Conservation (phyloP, 352 stramenopile species). For the Phytophthora citrophthora region DNA sequence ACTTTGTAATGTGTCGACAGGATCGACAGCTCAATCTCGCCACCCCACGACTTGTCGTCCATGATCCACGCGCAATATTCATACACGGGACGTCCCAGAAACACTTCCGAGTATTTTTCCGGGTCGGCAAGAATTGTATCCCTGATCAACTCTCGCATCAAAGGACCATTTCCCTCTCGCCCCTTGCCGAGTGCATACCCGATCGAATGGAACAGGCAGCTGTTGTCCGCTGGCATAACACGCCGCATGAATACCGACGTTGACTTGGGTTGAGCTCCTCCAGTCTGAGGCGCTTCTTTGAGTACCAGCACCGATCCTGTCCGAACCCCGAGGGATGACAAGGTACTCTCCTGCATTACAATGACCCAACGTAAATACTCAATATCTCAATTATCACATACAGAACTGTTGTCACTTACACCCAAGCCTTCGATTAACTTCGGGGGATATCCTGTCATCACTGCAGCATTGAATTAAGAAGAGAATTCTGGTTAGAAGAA, state of each 20-base stretch:
- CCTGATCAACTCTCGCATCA: slow-evolving; percentile 77
- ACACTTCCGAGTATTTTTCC: slow-evolving; percentile 75
- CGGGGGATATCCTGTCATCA: slow-evolving; percentile 80
- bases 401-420: slow-evolving; percentile 38
- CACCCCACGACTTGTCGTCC: slow-evolving; percentile 83
- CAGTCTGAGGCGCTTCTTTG: slow-evolving; percentile 56
- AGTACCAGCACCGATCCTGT: slow-evolving; percentile 77
- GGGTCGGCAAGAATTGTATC: slow-evolving; percentile 72
- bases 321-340: slow-evolving; percentile 61
- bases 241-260: slow-evolving; percentile 71
- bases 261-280: slow-evolving; percentile 23
- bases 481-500: slow-evolving; percentile 4
- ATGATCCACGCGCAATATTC: slow-evolving; percentile 90
- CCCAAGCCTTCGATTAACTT: slow-evolving; percentile 68
- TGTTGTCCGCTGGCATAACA: slow-evolving; percentile 86
- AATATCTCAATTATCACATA: not conserved
- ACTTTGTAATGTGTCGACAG: slow-evolving; percentile 78
- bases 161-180: slow-evolving; percentile 58
- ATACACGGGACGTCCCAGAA: slow-evolving; percentile 73
- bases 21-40: slow-evolving; percentile 89
- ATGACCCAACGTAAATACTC: slow-evolving; percentile 4
- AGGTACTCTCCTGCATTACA: slow-evolving; percentile 41
- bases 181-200: slow-evolving; percentile 72
- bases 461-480: slow-evolving; percentile 32
- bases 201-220: slow-evolving; percentile 89